Conservation (phyloP, 148 eudicot genomes). For the Camellia granthamiana region DNA sequence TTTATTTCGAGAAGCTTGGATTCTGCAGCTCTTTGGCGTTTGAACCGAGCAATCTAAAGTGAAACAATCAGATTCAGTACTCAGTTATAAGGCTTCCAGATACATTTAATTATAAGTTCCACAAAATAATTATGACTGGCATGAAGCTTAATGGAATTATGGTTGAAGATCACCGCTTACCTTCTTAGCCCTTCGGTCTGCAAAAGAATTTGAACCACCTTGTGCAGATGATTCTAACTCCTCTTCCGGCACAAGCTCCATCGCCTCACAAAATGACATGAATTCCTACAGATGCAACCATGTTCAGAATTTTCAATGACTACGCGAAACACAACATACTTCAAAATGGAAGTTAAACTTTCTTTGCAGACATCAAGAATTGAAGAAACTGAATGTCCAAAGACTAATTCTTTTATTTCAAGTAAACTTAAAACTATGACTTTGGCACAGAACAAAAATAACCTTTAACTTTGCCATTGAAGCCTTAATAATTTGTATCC, state of each 20-base stretch:
- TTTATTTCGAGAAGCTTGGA: slow-evolving; percentile 78
- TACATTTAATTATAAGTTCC: background rate
- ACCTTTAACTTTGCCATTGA: slow-evolving; percentile 84
- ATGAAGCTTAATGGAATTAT: background rate
- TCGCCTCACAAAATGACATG: slow-evolving; percentile 78
- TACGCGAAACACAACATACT: background rate
- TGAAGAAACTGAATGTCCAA: background rate
- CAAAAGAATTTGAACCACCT: slow-evolving; percentile 46
- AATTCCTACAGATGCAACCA: slow-evolving; percentile 61
- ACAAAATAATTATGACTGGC: background rate
- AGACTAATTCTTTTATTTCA: background rate
- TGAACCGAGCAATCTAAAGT: slow-evolving; percentile 85
- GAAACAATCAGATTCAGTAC: slow-evolving; percentile 2
- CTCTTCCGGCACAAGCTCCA: slow-evolving; percentile 89
- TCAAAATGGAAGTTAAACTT: background rate
- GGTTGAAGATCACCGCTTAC: slow-evolving; percentile 26
- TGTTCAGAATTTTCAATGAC: slow-evolving; percentile 5
- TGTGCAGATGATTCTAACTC: slow-evolving; percentile 57
- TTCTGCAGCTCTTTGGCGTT: slow-evolving; percentile 93
- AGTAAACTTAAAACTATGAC: background rate
- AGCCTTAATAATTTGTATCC: slow-evolving; percentile 62
- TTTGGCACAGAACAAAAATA: too few species aligned
- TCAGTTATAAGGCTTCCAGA: background rate
- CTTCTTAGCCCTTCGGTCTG: slow-evolving; percentile 88
- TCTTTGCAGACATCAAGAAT: background rate